Conservation (phyloP, 257 asterid genomes). For the Voacanga thouarsii region DNA sequence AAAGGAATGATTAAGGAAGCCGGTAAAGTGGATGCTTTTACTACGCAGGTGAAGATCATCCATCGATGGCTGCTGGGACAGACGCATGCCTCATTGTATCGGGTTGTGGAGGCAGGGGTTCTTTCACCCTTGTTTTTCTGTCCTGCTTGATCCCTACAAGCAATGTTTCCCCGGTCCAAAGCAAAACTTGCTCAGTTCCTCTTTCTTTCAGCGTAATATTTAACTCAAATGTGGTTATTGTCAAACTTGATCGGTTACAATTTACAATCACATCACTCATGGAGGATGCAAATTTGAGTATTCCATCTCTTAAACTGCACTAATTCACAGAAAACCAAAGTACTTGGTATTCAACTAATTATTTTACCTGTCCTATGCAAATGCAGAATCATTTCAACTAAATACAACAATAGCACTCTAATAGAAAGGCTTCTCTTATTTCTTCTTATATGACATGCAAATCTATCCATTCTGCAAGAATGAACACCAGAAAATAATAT, state of each 20-base stretch:
- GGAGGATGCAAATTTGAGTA: neutral
- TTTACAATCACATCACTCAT: neutral
- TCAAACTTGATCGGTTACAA: neutral
- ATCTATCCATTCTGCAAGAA: neutral
- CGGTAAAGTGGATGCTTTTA: neutral
- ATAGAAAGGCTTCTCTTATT: neutral
- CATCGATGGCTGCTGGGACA: constrained; percentile 20
- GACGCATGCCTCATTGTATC: constrained; percentile 27
- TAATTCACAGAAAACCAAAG: neutral
- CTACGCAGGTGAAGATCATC: neutral
- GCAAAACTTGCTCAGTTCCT: neutral
- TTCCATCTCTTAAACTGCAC: too few relatives aligned
- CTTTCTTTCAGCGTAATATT: neutral
- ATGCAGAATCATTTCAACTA: neutral
- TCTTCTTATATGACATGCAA: neutral
- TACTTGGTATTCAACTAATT: neutral
- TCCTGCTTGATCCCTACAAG: constrained; percentile 11
- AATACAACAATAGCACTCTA: neutral
- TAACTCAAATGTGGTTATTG: neutral
- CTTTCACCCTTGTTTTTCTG: constrained; percentile 16
- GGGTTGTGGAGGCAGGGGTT: constrained; percentile 29
- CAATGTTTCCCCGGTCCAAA: neutral
- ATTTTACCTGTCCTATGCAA: neutral
- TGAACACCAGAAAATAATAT: neutral
- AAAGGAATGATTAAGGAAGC: neutral